Evolutionary conservation across 1,284 basidiomycete species (phyloP), one percentile per base, ranked within the genome.

Genomic region (Apiotrichum laibachii): DNA sequence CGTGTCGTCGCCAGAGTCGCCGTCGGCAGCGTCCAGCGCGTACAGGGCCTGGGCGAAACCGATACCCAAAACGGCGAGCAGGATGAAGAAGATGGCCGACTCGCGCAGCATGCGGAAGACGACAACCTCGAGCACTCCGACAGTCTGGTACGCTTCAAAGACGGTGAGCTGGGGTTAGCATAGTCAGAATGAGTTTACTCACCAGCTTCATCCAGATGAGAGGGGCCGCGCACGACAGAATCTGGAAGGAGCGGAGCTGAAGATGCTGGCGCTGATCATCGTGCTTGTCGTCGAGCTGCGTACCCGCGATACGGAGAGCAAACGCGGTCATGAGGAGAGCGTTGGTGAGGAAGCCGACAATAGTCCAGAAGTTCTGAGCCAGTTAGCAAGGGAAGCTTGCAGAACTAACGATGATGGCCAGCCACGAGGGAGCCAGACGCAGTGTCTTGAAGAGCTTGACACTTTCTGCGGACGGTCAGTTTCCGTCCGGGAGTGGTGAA

Each of bases 1-100:
- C 0, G 81, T 81, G 48, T 84, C 81, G 47, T 84, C 81, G 21
- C 90, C 92, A 1, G 82, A 82, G 43, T 84, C 81, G 19, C 91
- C 91, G 76, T 96, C 92, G 3, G 92, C 91, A 35, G 89, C 90
- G 71, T 96, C 92, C 33, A 96, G 81, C 1, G 93, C 92, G 70
- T 89, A 92, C 65, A 95, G 80, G 5, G 72, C 67, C 62, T 76
- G 92, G 19, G 84, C 82, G 72, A 96, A 96, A 1, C 93, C 93
- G 42, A 91, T 75, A 10, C 85, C 88, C 56, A 95, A 83, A 40
- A 96, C 82, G 7, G 86, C 89, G 9, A 94, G 80, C 88, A 74
- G 85, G 84, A 80, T 79, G 70, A 95, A 93, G 81, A 97, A 98
- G 57, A 95, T 92, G 5, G 89, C 86, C 11, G 90, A 92, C 76